phyloP scores from a whole-genome alignment of 306 rosid genomes.

The Alnus rubra region DNA sequence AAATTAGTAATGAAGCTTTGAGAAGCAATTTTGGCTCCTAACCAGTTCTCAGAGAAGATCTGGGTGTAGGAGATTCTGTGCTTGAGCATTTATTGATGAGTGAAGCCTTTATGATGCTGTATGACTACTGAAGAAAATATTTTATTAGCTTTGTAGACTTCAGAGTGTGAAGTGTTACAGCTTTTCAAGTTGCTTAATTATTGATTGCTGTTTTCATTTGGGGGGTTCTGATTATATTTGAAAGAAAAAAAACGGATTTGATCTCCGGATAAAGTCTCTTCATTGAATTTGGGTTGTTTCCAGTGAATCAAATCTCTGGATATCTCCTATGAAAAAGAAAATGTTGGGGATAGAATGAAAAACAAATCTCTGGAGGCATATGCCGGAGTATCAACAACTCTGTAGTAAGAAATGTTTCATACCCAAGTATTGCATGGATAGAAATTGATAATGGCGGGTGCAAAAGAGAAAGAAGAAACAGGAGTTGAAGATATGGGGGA shows the following conservation, averaged over 20 bases:
- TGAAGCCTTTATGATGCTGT: slow-evolving; percentile 56
- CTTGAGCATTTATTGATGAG: slow-evolving; percentile 23
- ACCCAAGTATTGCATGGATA: too few species aligned
- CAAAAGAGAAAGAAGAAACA: too few species aligned
- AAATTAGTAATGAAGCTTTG: slow-evolving; percentile 31
- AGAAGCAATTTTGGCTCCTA: slow-evolving; percentile 34
- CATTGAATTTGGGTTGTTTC: background rate
- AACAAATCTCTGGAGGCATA: too few species aligned
- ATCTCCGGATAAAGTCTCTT: slow-evolving; percentile 21
- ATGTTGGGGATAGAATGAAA: too few species aligned
- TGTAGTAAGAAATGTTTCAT: too few species aligned
- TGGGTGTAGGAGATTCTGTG: slow-evolving; percentile 27
- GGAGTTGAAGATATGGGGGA: too few species aligned
- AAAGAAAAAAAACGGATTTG: background rate
- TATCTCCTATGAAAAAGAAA: too few species aligned
- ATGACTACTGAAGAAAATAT: slow-evolving; percentile 51
- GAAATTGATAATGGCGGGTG: too few species aligned
- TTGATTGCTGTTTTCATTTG: slow-evolving; percentile 19
- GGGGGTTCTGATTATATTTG: slow-evolving; percentile 19
- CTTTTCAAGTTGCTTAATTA: slow-evolving; percentile 32
- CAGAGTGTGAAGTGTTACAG: slow-evolving; percentile 39
- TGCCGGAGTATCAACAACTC: too few species aligned
- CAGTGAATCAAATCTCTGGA: too few species aligned
- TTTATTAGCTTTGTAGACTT: slow-evolving; percentile 47
- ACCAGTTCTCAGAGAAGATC: slow-evolving; percentile 26